Evolutionary conservation across 208 protist species (phyloP).

Genomic region (Entamoeba histolytica): DNA sequence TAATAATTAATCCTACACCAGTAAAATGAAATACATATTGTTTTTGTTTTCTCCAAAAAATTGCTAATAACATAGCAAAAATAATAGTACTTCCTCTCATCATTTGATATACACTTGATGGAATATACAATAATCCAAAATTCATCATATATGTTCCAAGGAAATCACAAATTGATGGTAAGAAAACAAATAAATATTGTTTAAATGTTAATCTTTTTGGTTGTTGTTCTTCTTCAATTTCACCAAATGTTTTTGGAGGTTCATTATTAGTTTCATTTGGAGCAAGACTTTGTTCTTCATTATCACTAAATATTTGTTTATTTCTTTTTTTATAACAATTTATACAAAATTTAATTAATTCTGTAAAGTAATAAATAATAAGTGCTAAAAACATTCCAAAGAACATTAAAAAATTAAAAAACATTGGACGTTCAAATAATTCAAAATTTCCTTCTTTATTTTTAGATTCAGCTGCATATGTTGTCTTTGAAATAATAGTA

Average conservation of each 20-base stretch:
- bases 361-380: background rate
- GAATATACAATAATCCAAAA: constrained; percentile 57
- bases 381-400: background rate
- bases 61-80: constrained; percentile 54
- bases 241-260: background rate
- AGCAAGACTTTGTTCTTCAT: background rate
- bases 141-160: constrained; percentile 53
- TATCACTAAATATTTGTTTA: background rate
- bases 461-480: background rate
- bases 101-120: constrained; percentile 64
- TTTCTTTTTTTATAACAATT: background rate
- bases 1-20: constrained; percentile 42
- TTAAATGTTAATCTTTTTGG: background rate
- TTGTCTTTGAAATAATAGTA: background rate
- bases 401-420: background rate
- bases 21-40: constrained; percentile 41
- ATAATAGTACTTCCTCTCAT: constrained; percentile 58
- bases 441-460: background rate
- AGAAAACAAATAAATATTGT: background rate
- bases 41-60: constrained; percentile 42
- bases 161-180: constrained; percentile 44
- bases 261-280: background rate
- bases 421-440: background rate
- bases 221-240: background rate
- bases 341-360: background rate